These are phyloP conservation scores for Pseudogymnoascus sp. DNA, from an alignment of 2,329 filamentous ascomycete genomes.

Conservation along the genomic window DNA sequence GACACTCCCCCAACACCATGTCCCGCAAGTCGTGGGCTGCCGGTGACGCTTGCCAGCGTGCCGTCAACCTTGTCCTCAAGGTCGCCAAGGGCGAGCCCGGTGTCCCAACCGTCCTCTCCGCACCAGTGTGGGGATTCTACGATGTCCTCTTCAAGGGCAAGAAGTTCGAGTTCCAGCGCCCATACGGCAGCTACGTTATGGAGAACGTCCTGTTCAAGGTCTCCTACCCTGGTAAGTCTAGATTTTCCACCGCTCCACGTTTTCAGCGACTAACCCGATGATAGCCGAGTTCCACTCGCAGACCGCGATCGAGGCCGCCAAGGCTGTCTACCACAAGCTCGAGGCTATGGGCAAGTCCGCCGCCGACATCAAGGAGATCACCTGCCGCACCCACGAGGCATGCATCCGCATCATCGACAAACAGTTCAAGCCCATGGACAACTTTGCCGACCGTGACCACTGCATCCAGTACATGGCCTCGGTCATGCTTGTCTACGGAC, in stretches of 20 bases:
- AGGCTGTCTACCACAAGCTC: conserved; percentile 79
- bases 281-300: conserved; percentile 94
- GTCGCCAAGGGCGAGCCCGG: conserved; percentile 87
- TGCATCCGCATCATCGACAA: conserved; percentile 99
- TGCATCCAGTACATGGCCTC: conserved; percentile 99
- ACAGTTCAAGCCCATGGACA: conserved; percentile 99
- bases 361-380: conserved; percentile 85
- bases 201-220: conserved; percentile 99
- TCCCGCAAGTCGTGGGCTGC: conserved; percentile 98
- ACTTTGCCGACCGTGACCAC: conserved; percentile 98
- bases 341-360: conserved; percentile 81
- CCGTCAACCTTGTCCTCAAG: conserved; percentile 85
- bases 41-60: conserved; percentile 93
- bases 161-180: conserved; percentile 90
- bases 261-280: conserved; percentile 20
- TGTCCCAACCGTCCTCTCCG: conserved; percentile 84
- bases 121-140: conserved; percentile 96
- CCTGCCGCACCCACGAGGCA: conserved; percentile 94
- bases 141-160: conserved; percentile 96
- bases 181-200: conserved; percentile 98
- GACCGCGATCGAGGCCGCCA: conserved; percentile 90
- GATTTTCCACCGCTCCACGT: background rate
- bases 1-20: conserved; percentile 98
- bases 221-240: conserved; percentile 74
- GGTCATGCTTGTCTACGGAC: conserved; percentile 92